Percentiles rank a stretch among this genome's conserved stretches.
phyloP scores from a whole-genome alignment of 805 yeast species.

The Ogataea pini region DNA sequence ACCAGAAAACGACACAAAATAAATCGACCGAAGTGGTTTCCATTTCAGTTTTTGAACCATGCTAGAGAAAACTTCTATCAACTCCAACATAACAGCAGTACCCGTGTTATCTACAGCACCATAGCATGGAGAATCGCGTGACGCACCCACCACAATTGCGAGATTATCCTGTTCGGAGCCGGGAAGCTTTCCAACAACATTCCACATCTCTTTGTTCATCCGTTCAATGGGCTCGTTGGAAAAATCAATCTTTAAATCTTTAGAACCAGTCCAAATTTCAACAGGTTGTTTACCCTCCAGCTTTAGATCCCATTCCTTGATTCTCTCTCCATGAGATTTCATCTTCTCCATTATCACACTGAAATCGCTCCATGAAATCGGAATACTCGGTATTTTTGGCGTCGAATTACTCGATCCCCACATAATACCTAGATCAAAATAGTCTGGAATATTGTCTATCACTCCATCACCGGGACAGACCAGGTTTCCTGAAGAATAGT shows the following conservation, averaged over 20 bases:
- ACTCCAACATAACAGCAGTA: conserved; percentile 67
- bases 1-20: conserved; percentile 84
- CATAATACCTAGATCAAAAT: conserved; percentile 39
- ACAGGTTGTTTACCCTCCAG: conserved; percentile 25
- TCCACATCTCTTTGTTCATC: conserved; percentile 69
- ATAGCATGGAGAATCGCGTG: conserved; percentile 64
- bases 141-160: conserved; percentile 78
- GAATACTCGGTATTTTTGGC: conserved; percentile 74
- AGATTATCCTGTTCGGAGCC: conserved; percentile 80
- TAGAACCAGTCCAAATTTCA: conserved; percentile 49
- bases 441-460: conserved; percentile 33
- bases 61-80: conserved; percentile 66
- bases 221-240: conserved; percentile 45
- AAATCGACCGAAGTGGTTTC: conserved; percentile 80
- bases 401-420: conserved; percentile 52
- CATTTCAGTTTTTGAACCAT: conserved; percentile 67
- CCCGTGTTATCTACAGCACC: conserved; percentile 84
- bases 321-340: conserved; percentile 40
- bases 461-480: conserved; percentile 73
- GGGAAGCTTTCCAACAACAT: conserved; percentile 71
- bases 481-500: conserved; percentile 73
- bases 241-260: conserved; percentile 27
- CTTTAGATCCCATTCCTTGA: conserved; percentile 38
- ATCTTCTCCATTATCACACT: conserved; percentile 40
- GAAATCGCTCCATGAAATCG: conserved; percentile 77